A percentile compares a stretch with the other conserved stretches of the same genome.
Conservation (phyloP, 1,139 yeast genomes). For the Hyphopichia buzzinii region DNA sequence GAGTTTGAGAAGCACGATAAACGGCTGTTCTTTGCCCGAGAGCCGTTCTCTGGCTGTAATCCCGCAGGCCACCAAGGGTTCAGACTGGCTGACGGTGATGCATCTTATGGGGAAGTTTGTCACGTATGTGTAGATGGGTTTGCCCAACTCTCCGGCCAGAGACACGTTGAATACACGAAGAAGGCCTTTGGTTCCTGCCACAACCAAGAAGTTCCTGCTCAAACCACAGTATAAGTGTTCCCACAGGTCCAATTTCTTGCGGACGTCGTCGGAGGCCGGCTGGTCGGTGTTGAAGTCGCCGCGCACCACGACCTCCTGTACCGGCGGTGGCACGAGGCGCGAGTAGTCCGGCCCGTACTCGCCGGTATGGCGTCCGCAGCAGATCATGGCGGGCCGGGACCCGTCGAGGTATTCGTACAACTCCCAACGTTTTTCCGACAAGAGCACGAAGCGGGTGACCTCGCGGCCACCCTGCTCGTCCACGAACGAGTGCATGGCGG, state of each 20-base stretch:
- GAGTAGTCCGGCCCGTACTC: conserved; percentile 57
- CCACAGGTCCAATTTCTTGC: conserved; percentile 47
- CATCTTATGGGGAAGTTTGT: conserved; percentile 80
- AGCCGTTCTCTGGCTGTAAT: conserved; percentile 75
- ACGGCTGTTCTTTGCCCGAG: conserved; percentile 74
- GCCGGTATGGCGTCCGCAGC: conserved; percentile 69
- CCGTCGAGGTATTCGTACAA: conserved; percentile 47
- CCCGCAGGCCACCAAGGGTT: conserved; percentile 71
- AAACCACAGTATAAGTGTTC: conserved; percentile 66
- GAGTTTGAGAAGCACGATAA: conserved; percentile 64
- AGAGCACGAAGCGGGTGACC: conserved; percentile 58
- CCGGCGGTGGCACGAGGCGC: conserved; percentile 22
- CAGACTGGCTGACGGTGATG: conserved; percentile 65
- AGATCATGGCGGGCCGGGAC: conserved; percentile 53
- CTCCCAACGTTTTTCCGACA: conserved; percentile 71
- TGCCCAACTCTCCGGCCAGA: conserved; percentile 43
- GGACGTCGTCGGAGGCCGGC: conserved; percentile 18
- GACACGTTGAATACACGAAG: conserved; percentile 62
- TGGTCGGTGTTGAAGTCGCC: conserved; percentile 27
- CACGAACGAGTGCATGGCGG: conserved; percentile 54
- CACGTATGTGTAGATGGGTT: conserved; percentile 63
- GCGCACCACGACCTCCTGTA: conserved; percentile 26
- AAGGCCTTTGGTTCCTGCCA: conserved; percentile 74
- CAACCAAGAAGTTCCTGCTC: conserved; percentile 57
- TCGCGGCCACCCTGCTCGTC: conserved; percentile 40